These are phyloP conservation scores for Yamadazyma conglobata DNA, from an alignment of 1,139 yeast species.

Conservation along the genomic window DNA sequence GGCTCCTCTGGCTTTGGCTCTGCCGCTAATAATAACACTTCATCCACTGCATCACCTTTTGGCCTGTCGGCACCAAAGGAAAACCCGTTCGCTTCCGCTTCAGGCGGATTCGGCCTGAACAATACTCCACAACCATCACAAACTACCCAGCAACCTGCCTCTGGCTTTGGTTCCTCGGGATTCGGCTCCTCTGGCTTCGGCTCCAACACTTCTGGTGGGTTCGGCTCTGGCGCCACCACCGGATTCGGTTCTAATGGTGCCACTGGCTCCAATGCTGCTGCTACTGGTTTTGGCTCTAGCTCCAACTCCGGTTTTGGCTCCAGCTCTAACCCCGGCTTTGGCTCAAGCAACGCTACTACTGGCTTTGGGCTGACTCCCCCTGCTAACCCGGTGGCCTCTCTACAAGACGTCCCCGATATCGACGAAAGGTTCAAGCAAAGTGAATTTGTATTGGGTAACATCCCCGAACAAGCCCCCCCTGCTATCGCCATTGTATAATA, in stretches of 20 bases:
- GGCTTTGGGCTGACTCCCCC: constrained; percentile 2
- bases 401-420: constrained; percentile 38
- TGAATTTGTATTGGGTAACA: constrained; percentile 56
- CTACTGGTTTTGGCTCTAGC: constrained; percentile 7
- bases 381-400: too few relatives aligned
- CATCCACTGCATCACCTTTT: background rate
- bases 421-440: constrained; percentile 49
- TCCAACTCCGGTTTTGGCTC: constrained; percentile 7
- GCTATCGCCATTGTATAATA: constrained; percentile 16
- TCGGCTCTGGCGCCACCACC: constrained; percentile 5
- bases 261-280: constrained; percentile 4
- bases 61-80: constrained; percentile 2
- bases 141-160: too few relatives aligned
- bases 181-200: constrained; percentile 10
- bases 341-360: constrained; percentile 3
- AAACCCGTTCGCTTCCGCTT: too few relatives aligned
- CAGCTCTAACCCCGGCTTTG: constrained; percentile 5
- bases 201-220: constrained; percentile 4
- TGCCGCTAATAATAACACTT: background rate
- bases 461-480: constrained; percentile 86
- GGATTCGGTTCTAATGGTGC: constrained; percentile 6
- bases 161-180: constrained; percentile 6
- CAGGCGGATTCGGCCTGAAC: too few relatives aligned
- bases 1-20: constrained; percentile 9
- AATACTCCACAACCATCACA: background rate